Conservation (phyloP, 176 grass and related monocot genomes). For the Stipa capillata region DNA sequence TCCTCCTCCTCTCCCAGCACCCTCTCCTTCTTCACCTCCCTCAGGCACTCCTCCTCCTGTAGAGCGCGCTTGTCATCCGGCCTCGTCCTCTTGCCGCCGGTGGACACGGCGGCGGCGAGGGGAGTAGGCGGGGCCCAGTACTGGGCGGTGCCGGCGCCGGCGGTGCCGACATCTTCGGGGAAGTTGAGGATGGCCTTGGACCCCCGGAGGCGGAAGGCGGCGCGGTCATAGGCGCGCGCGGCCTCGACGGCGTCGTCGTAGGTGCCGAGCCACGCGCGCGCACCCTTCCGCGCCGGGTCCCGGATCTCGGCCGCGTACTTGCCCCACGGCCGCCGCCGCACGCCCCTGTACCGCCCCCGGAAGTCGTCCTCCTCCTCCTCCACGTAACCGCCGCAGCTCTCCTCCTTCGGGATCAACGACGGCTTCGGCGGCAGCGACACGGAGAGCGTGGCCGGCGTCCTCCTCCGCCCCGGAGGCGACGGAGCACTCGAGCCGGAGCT, state of each 20-base stretch:
- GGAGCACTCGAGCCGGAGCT: not conserved
- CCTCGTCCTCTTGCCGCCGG: slow-evolving; percentile 17
- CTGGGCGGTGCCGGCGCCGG: not conserved
- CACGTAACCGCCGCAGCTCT: not conserved
- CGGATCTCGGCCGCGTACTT: slow-evolving; percentile 89
- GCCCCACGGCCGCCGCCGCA: slow-evolving; percentile 74
- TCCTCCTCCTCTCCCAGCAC: not conserved
- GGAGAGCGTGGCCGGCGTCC: slow-evolving; percentile 3
- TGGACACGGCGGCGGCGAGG: not conserved
- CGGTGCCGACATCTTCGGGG: slow-evolving; percentile 37
- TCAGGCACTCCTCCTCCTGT: not conserved
- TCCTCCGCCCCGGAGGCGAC: slow-evolving; percentile 1
- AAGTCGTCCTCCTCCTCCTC: slow-evolving; percentile 28
- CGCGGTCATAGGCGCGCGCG: slow-evolving; percentile 71
- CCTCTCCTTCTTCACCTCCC: slow-evolving; percentile 31
- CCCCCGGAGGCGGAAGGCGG: slow-evolving; percentile 51
- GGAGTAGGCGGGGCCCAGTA: not conserved
- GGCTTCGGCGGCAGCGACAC: slow-evolving; percentile 15
- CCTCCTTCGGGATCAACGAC: not conserved
- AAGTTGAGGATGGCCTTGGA: slow-evolving; percentile 72
- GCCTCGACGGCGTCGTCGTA: slow-evolving; percentile 75
- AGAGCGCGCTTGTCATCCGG: not conserved
- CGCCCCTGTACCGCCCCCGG: slow-evolving; percentile 59
- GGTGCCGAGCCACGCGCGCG: slow-evolving; percentile 92
- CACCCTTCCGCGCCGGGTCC: slow-evolving; percentile 48